phyloP scores from a whole-genome alignment of 345 rosid genomes.

The Viola odorata region DNA sequence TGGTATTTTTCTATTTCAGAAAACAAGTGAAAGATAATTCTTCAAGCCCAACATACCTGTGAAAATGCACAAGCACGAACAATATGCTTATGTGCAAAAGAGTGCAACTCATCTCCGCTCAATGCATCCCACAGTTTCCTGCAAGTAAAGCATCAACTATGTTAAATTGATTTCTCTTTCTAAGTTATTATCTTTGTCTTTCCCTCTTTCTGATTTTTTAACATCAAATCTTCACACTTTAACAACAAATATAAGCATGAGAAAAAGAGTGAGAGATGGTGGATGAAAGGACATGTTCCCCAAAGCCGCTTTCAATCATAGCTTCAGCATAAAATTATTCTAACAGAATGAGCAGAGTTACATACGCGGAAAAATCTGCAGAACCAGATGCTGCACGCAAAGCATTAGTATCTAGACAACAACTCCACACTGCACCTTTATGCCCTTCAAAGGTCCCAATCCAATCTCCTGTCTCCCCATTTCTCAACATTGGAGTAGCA shows the following conservation, averaged over 20 bases:
- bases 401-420: constrained; percentile 80
- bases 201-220: not conserved
- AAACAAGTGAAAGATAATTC: too few relatives aligned
- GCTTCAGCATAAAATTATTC: not conserved
- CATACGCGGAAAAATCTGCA: constrained; percentile 96
- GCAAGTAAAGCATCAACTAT: constrained; percentile 11
- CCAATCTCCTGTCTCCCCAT: constrained; percentile 99
- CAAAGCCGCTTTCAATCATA: not conserved
- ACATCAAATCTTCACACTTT: not conserved
- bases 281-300: not conserved
- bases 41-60: constrained; percentile 20
- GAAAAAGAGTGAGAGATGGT: not conserved
- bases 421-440: constrained; percentile 99
- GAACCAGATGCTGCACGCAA: constrained; percentile 92
- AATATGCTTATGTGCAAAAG: constrained; percentile 43
- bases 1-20: too few relatives aligned
- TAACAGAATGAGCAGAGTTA: constrained; percentile 2
- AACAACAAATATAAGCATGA: not conserved
- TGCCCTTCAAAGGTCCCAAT: constrained; percentile 98
- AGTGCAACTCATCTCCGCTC: constrained; percentile 36
- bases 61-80: constrained; percentile 45
- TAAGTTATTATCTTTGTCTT: not conserved
- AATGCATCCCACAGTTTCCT: constrained; percentile 46
- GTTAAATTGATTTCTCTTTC: not conserved
- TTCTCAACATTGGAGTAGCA: constrained; percentile 95